Base-by-base conservation (phyloP, 1,284 basidiomycete species). In the Puccinia horiana region DNA sequence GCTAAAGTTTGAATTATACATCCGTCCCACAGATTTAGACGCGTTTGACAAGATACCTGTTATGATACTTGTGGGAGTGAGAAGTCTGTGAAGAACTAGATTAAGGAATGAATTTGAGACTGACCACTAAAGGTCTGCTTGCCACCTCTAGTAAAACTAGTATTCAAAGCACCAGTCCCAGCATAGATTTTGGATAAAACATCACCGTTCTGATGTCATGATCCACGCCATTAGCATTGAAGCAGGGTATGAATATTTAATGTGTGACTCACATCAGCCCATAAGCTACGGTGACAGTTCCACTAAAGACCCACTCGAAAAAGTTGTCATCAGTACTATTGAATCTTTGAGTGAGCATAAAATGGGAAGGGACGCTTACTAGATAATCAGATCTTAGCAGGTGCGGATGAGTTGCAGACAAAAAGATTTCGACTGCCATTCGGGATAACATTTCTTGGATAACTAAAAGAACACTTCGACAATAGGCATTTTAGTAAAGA, bases 1-100 rank as follows among this genome's bases (percentile, higher is more conserved):
- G 84, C 96, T 94, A 86, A 99, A 98, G 86, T 98, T 98, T 87
- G 96, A 97, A 87, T 98, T 97, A 86, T 98, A 98, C 80, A 96
- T 95, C 82, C 95, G 91, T 20, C 87, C 86, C 29, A 97, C 94
- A 85, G 94, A 96, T 87, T 99, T 99, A 1, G 95, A 97, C 4
- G 96, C 96, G 88, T 99, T 95, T 26, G 94, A 95, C 32, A 99
- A 88, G 40, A 97, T 90, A 44, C 95, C 94, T 89, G n/a, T 29
- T n/a, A 23, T 56, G 4, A 5, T 56, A 11, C 16, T 18, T 9
- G 26, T 75, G 12, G 5, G 29, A 35, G 20, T 56, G 35, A 56
- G 52, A 75, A 56, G 42, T 23, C 8, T 8, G 16, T n/a, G 9
- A 47, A 58, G n/a, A 29, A 58, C 56, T 26, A 58, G n/a, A 58